These are phyloP conservation scores for Gardenia jasminoides DNA, from an alignment of 257 asterid genomes.

Conservation along the genomic window DNA sequence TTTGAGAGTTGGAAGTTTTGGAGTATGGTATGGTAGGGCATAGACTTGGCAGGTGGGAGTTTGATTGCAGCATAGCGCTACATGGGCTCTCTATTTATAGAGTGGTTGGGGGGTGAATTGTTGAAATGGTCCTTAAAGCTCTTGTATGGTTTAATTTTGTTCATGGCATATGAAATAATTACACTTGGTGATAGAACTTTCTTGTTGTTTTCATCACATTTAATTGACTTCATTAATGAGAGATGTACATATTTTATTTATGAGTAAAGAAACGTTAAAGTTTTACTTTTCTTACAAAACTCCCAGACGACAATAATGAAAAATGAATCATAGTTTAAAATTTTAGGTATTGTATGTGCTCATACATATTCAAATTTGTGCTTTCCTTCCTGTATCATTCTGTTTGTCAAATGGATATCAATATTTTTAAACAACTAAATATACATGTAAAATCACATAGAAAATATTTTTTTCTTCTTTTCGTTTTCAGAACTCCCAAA, in stretches of 20 bases:
- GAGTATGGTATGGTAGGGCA: not conserved
- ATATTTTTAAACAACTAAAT: no score
- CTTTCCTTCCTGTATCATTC: not conserved
- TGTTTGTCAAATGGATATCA: not conserved
- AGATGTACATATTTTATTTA: no score
- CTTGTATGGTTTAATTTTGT: not conserved
- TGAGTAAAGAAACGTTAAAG: no score
- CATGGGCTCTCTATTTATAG: slow-evolving; percentile 10
- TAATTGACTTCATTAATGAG: not conserved
- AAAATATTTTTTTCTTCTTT: no score
- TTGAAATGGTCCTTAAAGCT: slow-evolving; percentile 5
- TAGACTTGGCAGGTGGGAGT: not conserved
- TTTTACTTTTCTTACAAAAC: no score
- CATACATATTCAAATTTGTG: no score
- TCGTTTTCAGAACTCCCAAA: no score
- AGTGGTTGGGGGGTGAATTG: not conserved
- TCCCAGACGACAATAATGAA: no score
- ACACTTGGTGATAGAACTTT: not conserved
- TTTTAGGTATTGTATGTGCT: no score
- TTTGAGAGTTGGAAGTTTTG: not conserved
- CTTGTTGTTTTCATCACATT: not conserved
- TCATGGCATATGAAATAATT: not conserved
- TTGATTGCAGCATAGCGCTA: not conserved
- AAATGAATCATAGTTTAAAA: no score
- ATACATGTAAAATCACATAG: no score